Conservation (phyloP, 169 alveolate genomes). For the Ichthyophthirius multifiliis region DNA sequence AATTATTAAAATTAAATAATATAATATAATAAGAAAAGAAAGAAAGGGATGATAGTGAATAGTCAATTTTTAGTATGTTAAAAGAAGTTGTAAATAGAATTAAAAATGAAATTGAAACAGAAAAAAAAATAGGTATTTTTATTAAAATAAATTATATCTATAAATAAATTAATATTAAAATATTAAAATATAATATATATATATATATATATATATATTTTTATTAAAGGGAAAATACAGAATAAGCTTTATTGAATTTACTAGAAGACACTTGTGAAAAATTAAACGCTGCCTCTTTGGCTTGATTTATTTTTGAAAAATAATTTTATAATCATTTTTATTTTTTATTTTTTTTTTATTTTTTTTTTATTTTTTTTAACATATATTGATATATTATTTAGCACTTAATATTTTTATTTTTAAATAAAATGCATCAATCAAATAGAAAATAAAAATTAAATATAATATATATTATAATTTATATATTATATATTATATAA, state of each 20-base stretch:
- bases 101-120: slow-evolving; percentile 61
- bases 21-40: slow-evolving; percentile 35
- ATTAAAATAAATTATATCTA: no score
- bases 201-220: background rate
- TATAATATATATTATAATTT: no score
- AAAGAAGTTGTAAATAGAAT: slow-evolving; percentile 52
- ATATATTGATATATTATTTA: background rate
- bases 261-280: slow-evolving; percentile 76
- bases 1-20: slow-evolving; percentile 38
- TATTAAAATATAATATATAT: background rate
- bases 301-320: slow-evolving; percentile 7
- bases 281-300: slow-evolving; percentile 53
- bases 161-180: no score
- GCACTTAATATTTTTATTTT: no score
- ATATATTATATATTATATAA: no score
- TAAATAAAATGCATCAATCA: no score
- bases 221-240: slow-evolving; percentile 58
- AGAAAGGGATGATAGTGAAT: slow-evolving; percentile 61
- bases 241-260: slow-evolving; percentile 58
- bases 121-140: slow-evolving; percentile 44
- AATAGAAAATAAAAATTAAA: no score
- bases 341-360: background rate
- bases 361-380: background rate
- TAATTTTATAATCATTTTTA: background rate
- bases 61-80: slow-evolving; percentile 61